Percentiles rank a stretch among this genome's conserved stretches.
These are phyloP conservation scores for Pleomassaria siparia DNA, from an alignment of 2,329 filamentous ascomycete genomes.

Conservation along the genomic window DNA sequence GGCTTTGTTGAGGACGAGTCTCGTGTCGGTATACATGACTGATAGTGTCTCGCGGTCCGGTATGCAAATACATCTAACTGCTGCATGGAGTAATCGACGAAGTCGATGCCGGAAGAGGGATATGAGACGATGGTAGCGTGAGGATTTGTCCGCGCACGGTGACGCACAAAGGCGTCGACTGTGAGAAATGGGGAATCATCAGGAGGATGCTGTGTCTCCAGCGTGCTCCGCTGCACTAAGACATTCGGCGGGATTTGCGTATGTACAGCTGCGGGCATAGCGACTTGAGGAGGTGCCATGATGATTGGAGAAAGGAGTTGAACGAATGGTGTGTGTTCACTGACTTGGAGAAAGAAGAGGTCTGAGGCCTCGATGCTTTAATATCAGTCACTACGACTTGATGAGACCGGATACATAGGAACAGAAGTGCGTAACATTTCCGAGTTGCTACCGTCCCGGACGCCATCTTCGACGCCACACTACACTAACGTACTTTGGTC, in stretches of 20 bases:
- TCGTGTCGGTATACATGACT: conserved; percentile 21
- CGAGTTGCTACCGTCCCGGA: too few relatives aligned
- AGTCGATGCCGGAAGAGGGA: conserved; percentile 47
- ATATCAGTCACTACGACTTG: background rate
- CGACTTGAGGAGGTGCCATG: conserved; percentile 25
- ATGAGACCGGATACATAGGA: too few relatives aligned
- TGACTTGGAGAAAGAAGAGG: background rate
- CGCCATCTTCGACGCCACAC: too few relatives aligned
- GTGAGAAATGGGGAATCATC: conserved; percentile 24
- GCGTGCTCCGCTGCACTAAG: background rate
- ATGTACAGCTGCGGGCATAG: conserved; percentile 10
- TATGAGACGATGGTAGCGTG: conserved; percentile 48
- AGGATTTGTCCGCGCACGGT: conserved; percentile 38
- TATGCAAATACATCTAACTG: conserved; percentile 49
- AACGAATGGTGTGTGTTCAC: background rate
- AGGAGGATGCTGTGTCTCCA: conserved; percentile 3
- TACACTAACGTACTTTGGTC: too few relatives aligned
- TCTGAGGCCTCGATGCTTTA: background rate
- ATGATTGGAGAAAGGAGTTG: background rate
- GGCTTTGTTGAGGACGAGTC: conserved; percentile 15
- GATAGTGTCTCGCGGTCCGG: conserved; percentile 23
- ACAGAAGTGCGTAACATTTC: too few relatives aligned
- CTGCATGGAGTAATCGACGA: conserved; percentile 51
- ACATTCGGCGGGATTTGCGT: conserved; percentile 3
- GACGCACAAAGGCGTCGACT: conserved; percentile 45